Evolutionary conservation across 2,329 filamentous ascomycete genomes (phyloP).

Genomic region (Paecilomyces sp.): DNA sequence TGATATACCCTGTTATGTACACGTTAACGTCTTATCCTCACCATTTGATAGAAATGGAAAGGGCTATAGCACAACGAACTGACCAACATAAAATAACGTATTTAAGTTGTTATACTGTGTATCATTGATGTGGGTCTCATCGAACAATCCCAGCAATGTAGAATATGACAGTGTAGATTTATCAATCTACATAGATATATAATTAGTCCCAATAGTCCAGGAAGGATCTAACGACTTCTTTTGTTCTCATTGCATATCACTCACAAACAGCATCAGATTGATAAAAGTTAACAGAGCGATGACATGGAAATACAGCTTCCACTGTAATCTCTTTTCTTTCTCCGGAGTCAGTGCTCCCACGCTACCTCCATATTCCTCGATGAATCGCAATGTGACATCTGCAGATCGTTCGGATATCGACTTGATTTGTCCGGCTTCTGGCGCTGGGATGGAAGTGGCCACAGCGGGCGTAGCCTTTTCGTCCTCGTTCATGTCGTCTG

Average conservation of each 20-base stretch:
- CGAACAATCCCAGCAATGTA: slow-evolving; percentile 35
- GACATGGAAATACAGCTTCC: slow-evolving; percentile 28
- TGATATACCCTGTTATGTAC: slow-evolving; percentile 25
- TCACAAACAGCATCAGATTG: slow-evolving; percentile 32
- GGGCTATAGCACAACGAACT: not conserved
- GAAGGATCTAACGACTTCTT: not conserved
- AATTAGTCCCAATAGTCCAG: not conserved
- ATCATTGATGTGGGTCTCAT: slow-evolving; percentile 32
- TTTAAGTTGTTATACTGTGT: slow-evolving; percentile 35
- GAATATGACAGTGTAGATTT: slow-evolving; percentile 36
- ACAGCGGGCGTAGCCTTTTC: not conserved
- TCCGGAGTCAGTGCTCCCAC: slow-evolving; percentile 25
- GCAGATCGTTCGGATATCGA: slow-evolving; percentile 15
- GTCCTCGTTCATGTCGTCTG: not conserved
- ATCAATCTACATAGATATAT: slow-evolving; percentile 22
- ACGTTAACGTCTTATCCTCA: not conserved
- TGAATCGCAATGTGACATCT: slow-evolving; percentile 28
- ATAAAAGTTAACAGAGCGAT: slow-evolving; percentile 25
- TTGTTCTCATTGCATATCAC: slow-evolving; percentile 5
- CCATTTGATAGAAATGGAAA: not conserved
- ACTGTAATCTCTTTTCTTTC: slow-evolving; percentile 20
- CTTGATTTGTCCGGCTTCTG: not conserved
- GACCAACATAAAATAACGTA: slow-evolving; percentile 38
- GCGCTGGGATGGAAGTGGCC: not conserved
- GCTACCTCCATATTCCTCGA: slow-evolving; percentile 27